Evolutionary conservation across 2,329 filamentous ascomycete genomes (phyloP).

Genomic region (Ascochyta fabae): DNA sequence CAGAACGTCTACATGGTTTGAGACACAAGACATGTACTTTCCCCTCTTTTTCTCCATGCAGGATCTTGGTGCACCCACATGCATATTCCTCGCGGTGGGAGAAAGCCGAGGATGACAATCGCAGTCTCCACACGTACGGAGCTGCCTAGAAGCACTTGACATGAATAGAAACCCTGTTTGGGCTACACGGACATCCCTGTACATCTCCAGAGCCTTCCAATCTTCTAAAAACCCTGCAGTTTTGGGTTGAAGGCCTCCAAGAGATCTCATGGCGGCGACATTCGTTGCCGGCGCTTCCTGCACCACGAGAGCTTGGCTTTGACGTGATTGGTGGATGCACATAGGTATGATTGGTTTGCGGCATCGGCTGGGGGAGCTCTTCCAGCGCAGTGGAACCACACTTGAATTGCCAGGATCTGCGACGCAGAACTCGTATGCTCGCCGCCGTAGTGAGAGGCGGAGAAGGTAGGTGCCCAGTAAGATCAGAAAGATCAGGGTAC

Average conservation of each 20-base stretch:
- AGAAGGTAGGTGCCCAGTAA: constrained; percentile 28
- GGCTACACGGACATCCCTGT: too few species aligned
- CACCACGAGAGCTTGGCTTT: constrained; percentile 14
- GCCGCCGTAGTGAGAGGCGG: constrained; percentile 29
- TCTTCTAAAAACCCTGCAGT: too few species aligned
- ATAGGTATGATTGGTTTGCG: constrained; percentile 32
- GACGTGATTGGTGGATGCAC: constrained; percentile 16
- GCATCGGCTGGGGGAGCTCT: constrained; percentile 19
- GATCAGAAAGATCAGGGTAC: constrained; percentile 14
- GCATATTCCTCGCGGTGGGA: too few species aligned
- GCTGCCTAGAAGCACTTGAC: too few species aligned
- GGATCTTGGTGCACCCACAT: constrained; percentile 23
- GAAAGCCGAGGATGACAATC: too few species aligned
- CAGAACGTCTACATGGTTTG: constrained; percentile 14
- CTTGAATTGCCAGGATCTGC: constrained; percentile 30
- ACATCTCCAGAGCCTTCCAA: too few species aligned
- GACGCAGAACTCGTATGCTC: constrained; percentile 24
- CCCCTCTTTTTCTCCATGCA: constrained; percentile 34
- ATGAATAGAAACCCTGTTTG: too few species aligned
- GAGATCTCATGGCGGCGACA: neutral
- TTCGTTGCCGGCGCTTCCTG: constrained; percentile 42
- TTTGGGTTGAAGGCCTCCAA: too few species aligned
- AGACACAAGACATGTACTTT: constrained; percentile 25
- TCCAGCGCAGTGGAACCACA: constrained; percentile 29
- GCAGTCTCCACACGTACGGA: too few species aligned